Base-by-base conservation (phyloP, 257 asterid species). In the Agastache rugosa region DNA sequence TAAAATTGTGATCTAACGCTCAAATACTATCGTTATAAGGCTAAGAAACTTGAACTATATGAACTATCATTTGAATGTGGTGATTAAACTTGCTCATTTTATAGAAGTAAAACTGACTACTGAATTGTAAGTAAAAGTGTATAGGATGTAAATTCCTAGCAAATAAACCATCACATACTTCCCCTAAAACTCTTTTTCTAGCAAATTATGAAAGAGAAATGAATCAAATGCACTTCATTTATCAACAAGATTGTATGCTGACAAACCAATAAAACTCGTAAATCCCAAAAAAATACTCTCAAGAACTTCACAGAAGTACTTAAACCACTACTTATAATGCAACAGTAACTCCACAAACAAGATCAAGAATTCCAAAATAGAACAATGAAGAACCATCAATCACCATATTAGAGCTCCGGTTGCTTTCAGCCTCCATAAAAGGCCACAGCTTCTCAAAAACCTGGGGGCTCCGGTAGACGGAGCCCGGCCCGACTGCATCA, bases 401-500 rank as follows among this genome's bases (percentile, higher is more conserved):
- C 81, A 94, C 99, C 98, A 88, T 77, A 82, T 88, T 92, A 29
- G 93, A 85, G 83, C 79, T 89, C 17, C 91, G 81, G 69, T 87
- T 90, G 85, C 83, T 86, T 70, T 95, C 96, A 42, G 89, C 90
- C 83, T 92, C 94, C 99, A 95, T 92, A 37, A 79, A 82, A 23
- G 98, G 97, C 99, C 98, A 95, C 16, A 90, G 95, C 83, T 84
- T 95, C 82, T 92, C 91, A 53, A 95, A 89, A 60, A 95, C 93
- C 85, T 90, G 87, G 3, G 99, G 98, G 75, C 99, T 95, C 79
- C 96, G 86, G 79, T 95, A 95, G 34, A 85, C 83, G 0, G 97
- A 87, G 15, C 99, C 98, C 3, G 90, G 96, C 23, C 87, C 89
- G 2, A 80, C 81, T 9, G 63, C 92, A 66, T 84, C 90, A 9